Conservation (phyloP, 768 basidiomycete species). For the Dictyophora rubrovolvata region DNA sequence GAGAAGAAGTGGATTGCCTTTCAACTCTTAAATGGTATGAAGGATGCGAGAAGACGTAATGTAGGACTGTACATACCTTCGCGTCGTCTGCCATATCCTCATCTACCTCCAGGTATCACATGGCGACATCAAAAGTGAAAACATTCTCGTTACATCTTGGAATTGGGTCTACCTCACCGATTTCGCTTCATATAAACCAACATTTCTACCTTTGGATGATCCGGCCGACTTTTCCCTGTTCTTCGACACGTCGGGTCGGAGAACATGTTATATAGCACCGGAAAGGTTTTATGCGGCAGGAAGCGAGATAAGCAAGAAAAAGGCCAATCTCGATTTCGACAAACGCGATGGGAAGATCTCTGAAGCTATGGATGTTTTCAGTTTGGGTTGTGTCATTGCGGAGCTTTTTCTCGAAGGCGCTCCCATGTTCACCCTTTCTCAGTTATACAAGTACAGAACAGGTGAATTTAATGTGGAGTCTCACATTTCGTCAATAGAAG, state of each 20-base stretch:
- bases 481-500: slow-evolving; percentile 66
- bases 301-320: slow-evolving; percentile 58
- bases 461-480: slow-evolving; percentile 71
- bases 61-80: slow-evolving; percentile 18
- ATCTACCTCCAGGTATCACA: slow-evolving; percentile 56
- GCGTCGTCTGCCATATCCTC: neutral
- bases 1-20: slow-evolving; percentile 99
- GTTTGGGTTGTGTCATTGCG: slow-evolving; percentile 87
- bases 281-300: slow-evolving; percentile 84
- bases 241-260: slow-evolving; percentile 88
- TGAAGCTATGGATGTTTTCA: slow-evolving; percentile 97
- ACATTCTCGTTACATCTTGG: slow-evolving; percentile 92
- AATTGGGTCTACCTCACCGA: slow-evolving; percentile 94
- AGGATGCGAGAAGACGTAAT: slow-evolving; percentile 68
- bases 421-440: slow-evolving; percentile 86
- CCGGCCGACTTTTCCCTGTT: slow-evolving; percentile 97
- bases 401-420: slow-evolving; percentile 95
- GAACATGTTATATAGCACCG: slow-evolving; percentile 94
- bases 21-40: slow-evolving; percentile 77
- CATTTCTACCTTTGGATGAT: slow-evolving; percentile 89
- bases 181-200: slow-evolving; percentile 93
- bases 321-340: slow-evolving; percentile 38
- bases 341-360: slow-evolving; percentile 76
- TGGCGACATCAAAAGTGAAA: slow-evolving; percentile 96
- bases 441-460: slow-evolving; percentile 88